These are phyloP conservation scores for Glaciozyma antarctica DNA, from an alignment of 768 basidiomycete species.

Conservation along the genomic window DNA sequence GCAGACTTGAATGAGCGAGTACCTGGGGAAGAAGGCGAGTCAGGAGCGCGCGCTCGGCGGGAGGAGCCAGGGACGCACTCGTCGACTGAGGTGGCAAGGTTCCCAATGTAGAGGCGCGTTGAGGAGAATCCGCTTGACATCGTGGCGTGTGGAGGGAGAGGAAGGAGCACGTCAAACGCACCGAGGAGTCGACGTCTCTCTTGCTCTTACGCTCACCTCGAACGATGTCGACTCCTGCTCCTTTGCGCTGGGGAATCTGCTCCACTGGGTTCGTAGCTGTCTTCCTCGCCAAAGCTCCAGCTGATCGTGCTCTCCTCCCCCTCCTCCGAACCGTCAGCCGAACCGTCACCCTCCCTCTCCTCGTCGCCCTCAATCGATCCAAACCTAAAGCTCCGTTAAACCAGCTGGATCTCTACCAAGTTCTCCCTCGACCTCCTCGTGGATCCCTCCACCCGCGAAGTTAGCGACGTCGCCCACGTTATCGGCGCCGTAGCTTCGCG, in stretches of 20 bases:
- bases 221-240: too few relatives aligned
- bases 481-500: slow-evolving; percentile 38
- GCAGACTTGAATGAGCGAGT: slow-evolving; percentile 79
- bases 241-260: too few relatives aligned
- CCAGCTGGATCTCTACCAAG: slow-evolving; percentile 17
- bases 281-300: background rate
- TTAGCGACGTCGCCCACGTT: slow-evolving; percentile 36
- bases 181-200: too few relatives aligned
- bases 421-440: slow-evolving; percentile 33
- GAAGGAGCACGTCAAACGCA: too few relatives aligned
- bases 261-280: background rate
- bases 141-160: too few relatives aligned
- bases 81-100: slow-evolving; percentile 25
- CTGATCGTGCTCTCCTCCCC: background rate
- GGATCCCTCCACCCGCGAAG: slow-evolving; percentile 27
- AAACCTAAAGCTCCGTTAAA: background rate
- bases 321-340: too few relatives aligned
- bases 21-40: slow-evolving; percentile 45
- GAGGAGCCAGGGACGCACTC: slow-evolving; percentile 13
- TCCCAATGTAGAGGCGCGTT: slow-evolving; percentile 32
- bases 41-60: background rate
- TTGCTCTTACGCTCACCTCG: background rate
- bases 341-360: background rate
- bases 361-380: background rate
- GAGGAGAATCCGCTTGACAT: background rate